Percentiles rank a stretch among this genome's conserved stretches.
Conservation (phyloP, 495 filamentous ascomycete species). For the Neurospora sp. region DNA sequence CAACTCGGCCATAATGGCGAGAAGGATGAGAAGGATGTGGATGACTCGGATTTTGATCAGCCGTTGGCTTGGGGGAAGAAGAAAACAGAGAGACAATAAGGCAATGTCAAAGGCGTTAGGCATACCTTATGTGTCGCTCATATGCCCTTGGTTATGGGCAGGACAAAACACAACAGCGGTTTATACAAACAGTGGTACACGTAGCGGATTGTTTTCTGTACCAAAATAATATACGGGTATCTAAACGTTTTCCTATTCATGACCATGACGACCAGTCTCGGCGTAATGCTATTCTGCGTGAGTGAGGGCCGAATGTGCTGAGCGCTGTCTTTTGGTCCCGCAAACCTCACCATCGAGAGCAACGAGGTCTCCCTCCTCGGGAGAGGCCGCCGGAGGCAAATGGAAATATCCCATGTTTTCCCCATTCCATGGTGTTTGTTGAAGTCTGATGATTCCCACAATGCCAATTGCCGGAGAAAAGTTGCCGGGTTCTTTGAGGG, state of each 20-base stretch:
- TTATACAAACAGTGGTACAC: background rate
- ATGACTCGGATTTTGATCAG: too few species aligned
- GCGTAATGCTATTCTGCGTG: background rate
- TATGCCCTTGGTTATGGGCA: background rate
- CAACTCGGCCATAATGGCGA: too few species aligned
- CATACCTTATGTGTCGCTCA: background rate
- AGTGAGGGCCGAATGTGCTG: background rate
- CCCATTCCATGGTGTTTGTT: background rate
- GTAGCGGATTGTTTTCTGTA: background rate
- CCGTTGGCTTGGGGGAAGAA: too few species aligned
- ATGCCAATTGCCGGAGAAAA: background rate
- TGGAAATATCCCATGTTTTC: background rate
- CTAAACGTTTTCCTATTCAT: background rate
- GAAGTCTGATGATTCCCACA: background rate
- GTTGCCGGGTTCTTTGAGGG: background rate
- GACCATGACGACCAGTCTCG: background rate
- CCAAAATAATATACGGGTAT: background rate
- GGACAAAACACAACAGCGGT: background rate
- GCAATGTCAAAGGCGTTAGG: background rate
- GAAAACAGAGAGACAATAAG: background rate
- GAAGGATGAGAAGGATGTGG: too few species aligned
- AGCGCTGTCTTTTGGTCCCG: background rate
- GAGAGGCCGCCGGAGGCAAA: background rate
- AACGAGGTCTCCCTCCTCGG: background rate
- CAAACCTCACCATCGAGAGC: background rate